These are phyloP conservation scores for Axilococcus clingmanii DNA, from an alignment of 139 green algal species.

Conservation along the genomic window DNA sequence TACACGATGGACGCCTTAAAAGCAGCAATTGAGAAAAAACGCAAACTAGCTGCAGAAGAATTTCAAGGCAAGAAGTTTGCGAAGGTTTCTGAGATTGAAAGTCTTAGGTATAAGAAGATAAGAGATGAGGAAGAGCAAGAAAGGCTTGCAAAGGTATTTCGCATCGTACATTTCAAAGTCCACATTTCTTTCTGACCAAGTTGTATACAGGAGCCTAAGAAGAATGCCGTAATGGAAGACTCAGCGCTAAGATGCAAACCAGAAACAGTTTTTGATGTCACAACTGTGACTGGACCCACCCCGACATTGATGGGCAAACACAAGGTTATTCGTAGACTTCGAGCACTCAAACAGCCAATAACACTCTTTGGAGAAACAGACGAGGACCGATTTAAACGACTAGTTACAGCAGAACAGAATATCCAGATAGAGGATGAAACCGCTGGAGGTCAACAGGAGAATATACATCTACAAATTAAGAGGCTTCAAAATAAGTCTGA, in stretches of 20 bases:
- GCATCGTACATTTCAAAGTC: background rate
- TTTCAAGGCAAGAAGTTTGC: slow-evolving; percentile 35
- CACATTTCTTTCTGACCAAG: background rate
- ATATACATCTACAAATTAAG: slow-evolving; percentile 57
- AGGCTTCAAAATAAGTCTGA: slow-evolving; percentile 32
- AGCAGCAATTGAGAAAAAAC: slow-evolving; percentile 26
- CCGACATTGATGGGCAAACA: slow-evolving; percentile 24
- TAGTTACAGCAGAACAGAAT: slow-evolving; percentile 50
- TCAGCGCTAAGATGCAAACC: background rate
- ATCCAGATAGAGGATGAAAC: slow-evolving; percentile 50
- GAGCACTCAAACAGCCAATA: slow-evolving; percentile 71
- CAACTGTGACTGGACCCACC: background rate
- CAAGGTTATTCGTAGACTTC: slow-evolving; percentile 78
- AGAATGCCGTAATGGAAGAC: background rate
- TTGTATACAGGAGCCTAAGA: slow-evolving; percentile 3
- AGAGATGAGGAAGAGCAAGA: slow-evolving; percentile 36
- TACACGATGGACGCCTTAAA: slow-evolving; percentile 28
- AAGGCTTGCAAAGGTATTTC: slow-evolving; percentile 21
- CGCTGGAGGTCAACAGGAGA: slow-evolving; percentile 50
- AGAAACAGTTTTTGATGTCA: background rate
- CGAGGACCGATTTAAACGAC: slow-evolving; percentile 35
- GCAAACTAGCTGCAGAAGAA: slow-evolving; percentile 21
- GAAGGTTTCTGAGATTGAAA: slow-evolving; percentile 34
- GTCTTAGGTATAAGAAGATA: slow-evolving; percentile 21
- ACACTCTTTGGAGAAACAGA: slow-evolving; percentile 90